Conservation (phyloP, 2,329 filamentous ascomycete genomes). For the Cercospora brassicicola region DNA sequence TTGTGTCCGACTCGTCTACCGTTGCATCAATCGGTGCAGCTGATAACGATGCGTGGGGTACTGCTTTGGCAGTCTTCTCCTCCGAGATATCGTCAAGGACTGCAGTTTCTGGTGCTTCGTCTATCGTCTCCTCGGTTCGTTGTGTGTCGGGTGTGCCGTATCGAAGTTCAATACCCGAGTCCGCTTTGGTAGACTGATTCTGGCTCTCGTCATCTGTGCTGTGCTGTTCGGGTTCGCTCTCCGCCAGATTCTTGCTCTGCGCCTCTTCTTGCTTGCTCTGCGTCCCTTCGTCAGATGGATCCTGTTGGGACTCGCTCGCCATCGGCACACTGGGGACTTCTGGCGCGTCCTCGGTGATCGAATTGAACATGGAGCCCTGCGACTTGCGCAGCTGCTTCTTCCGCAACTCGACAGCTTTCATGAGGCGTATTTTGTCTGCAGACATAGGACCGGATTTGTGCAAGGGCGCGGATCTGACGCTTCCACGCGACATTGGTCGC, state of each 20-base stretch:
- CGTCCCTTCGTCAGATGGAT: constrained; percentile 21
- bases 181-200: constrained; percentile 48
- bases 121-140: constrained; percentile 16
- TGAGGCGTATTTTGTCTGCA: constrained; percentile 84
- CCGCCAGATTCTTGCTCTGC: constrained; percentile 18
- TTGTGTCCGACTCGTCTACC: constrained; percentile 7
- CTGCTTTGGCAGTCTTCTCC: not conserved
- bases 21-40: not conserved
- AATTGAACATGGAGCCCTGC: constrained; percentile 10
- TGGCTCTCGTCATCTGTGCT: constrained; percentile 26
- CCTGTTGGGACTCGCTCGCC: not conserved
- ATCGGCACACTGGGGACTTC: constrained; percentile 24
- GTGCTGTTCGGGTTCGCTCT: constrained; percentile 13
- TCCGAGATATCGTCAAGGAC: not conserved
- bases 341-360: constrained; percentile 22
- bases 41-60: not conserved
- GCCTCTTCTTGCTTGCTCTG: not conserved
- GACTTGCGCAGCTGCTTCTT: constrained; percentile 68
- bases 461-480: constrained; percentile 48
- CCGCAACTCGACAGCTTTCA: constrained; percentile 89
- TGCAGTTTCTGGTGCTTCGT: constrained; percentile 8
- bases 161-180: constrained; percentile 59
- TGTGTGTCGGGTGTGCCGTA: constrained; percentile 25
- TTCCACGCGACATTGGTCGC: constrained; percentile 40
- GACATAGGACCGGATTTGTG: constrained; percentile 57